Evolutionary conservation across 345 rosid species (phyloP), one percentile per base, ranked within the genome.

Genomic region (Kandelia obovata): DNA sequence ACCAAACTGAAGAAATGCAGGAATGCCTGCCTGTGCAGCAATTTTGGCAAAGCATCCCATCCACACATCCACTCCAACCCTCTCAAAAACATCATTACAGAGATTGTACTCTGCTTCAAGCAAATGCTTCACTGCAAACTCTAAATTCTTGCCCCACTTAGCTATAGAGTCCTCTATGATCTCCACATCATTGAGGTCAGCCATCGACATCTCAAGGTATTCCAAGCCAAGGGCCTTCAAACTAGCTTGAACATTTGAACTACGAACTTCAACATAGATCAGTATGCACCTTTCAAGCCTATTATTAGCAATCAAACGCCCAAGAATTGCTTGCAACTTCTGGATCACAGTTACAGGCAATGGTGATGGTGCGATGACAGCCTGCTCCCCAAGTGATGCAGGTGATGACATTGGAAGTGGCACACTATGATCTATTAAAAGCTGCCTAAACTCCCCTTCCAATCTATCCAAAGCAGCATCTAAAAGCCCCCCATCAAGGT

Each of bases 71-170:
- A 71, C 39, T 27, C 98, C 97, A 27, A 87, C 67, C 77, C 89
- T 86, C 83, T 96, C 99, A 75, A 96, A 96, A 32, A 96, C 98
- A 75, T 96, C 98, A 43, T 82, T 90, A 61, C 99, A 92, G 64
- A 96, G 92, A 76, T 86, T 89, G 79, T 84, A 92, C 77, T 96
- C 99, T 1, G 94, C 99, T 80, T 96, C 99, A 49, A 96, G 89
- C 79, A 96, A 78, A 83, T 92, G 97, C 81, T 96, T 96, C 62
- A 96, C 99, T 0, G 99, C 99, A 83, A 96, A 96, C 86, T 92
- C 99, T 78, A 96, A 82, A 90, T 96, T 98, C 70, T 75, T 90
- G 30, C 98, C 98, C 99, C 99, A 96, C 67, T 88, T 92, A 10
- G 85, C 88, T 46, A 96, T 88, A 69, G 90, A 88, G 7, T 82